These are phyloP conservation scores for Sclerotinia nivalis DNA, from an alignment of 2,329 filamentous ascomycete species.

Conservation along the genomic window DNA sequence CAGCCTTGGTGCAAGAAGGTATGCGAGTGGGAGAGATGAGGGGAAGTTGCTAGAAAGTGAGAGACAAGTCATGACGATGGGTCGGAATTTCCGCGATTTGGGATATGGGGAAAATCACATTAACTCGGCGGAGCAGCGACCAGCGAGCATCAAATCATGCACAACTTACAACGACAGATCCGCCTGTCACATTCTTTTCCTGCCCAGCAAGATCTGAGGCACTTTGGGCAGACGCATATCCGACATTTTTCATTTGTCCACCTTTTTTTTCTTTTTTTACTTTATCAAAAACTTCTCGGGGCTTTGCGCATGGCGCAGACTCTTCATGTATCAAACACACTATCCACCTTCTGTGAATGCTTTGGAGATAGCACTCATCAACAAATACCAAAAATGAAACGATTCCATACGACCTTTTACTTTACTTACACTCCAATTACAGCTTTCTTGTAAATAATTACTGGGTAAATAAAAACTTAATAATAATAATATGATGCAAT, in stretches of 20 bases:
- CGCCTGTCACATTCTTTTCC: slow-evolving; percentile 29
- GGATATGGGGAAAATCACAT: background rate
- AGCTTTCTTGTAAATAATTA: slow-evolving; percentile 25
- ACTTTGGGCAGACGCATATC: slow-evolving; percentile 25
- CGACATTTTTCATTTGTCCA: slow-evolving; percentile 38
- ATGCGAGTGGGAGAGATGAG: slow-evolving; percentile 18
- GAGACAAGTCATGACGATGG: background rate
- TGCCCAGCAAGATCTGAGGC: slow-evolving; percentile 23
- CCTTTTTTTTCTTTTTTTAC: slow-evolving; percentile 26
- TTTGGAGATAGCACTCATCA: slow-evolving; percentile 25
- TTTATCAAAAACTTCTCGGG: slow-evolving; percentile 27
- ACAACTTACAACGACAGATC: slow-evolving; percentile 28
- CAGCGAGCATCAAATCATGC: slow-evolving; percentile 12
- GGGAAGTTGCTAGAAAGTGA: slow-evolving; percentile 17
- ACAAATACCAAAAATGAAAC: slow-evolving; percentile 26
- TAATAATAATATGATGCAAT: slow-evolving; percentile 21
- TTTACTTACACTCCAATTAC: slow-evolving; percentile 15
- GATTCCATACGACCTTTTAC: slow-evolving; percentile 24
- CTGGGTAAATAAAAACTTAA: slow-evolving; percentile 25
- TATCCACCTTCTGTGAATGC: slow-evolving; percentile 24
- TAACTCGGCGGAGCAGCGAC: slow-evolving; percentile 7
- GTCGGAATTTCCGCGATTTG: slow-evolving; percentile 9
- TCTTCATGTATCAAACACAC: slow-evolving; percentile 36
- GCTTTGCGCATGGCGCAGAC: slow-evolving; percentile 32
- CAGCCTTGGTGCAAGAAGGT: slow-evolving; percentile 29